These are phyloP conservation scores for Psilocybe cyanescens DNA, from an alignment of 768 basidiomycete genomes.

Conservation along the genomic window DNA sequence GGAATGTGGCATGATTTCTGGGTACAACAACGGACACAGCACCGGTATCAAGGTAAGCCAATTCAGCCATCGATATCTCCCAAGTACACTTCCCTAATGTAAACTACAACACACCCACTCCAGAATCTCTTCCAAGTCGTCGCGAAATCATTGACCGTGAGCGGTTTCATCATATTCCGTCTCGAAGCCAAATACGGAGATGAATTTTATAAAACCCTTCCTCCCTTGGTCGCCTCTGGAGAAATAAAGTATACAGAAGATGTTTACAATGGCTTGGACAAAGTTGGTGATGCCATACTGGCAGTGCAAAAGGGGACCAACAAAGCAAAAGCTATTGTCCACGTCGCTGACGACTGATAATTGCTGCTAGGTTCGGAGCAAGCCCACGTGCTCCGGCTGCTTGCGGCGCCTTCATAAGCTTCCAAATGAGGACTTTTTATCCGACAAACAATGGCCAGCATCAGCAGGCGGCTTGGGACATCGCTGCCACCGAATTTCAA, in stretches of 20 bases:
- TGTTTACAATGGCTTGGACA: slow-evolving; percentile 45
- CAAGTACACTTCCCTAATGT: no score
- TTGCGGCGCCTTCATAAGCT: no score
- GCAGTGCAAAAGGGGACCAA: slow-evolving; percentile 38
- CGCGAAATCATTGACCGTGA: slow-evolving; percentile 41
- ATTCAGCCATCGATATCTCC: no score
- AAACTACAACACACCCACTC: no score
- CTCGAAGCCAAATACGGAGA: slow-evolving; percentile 38
- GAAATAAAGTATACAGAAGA: slow-evolving; percentile 54
- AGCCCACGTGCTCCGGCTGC: no score
- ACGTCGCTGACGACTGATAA: slow-evolving; percentile 34
- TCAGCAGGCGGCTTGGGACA: no score
- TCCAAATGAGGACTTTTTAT: no score
- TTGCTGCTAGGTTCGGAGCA: neutral
- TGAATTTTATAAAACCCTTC: slow-evolving; percentile 46
- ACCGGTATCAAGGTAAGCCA: slow-evolving; percentile 28
- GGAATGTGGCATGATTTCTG: slow-evolving; percentile 48
- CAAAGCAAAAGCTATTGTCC: slow-evolving; percentile 37
- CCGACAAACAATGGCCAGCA: no score
- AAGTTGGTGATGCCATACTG: slow-evolving; percentile 36
- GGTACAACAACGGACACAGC: slow-evolving; percentile 35
- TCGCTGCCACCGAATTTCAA: no score
- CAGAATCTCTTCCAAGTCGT: slow-evolving; percentile 45
- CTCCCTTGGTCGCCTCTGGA: slow-evolving; percentile 44
- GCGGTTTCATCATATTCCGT: slow-evolving; percentile 40